These are phyloP conservation scores for Trypanosoma mega DNA, from an alignment of 208 protist species.

Conservation along the genomic window DNA sequence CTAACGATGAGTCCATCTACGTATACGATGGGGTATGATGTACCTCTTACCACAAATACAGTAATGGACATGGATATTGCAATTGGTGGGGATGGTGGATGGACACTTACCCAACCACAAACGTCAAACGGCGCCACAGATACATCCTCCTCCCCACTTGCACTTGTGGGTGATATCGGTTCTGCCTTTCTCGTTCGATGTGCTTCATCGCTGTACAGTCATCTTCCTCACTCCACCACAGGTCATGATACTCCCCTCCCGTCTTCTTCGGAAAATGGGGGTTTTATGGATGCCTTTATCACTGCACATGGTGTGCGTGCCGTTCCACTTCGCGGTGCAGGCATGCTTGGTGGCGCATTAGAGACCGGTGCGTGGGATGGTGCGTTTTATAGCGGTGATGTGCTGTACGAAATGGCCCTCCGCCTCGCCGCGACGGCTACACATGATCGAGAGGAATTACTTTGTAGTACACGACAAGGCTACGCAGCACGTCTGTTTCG, in stretches of 20 bases:
- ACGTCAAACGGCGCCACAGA: background rate
- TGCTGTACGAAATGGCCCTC: constrained; percentile 31
- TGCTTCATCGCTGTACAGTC: no score
- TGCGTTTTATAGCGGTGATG: constrained; percentile 21
- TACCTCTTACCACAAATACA: no score
- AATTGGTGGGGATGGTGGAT: background rate
- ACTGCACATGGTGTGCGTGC: background rate
- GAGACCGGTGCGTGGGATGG: background rate
- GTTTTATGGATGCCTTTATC: background rate
- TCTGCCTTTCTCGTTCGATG: no score
- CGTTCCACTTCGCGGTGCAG: constrained; percentile 5
- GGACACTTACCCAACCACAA: background rate
- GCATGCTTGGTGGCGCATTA: constrained; percentile 3
- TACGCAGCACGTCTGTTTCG: constrained; percentile 25
- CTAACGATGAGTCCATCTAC: no score
- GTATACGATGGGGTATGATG: no score
- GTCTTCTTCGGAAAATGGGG: background rate
- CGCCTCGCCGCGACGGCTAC: constrained; percentile 15
- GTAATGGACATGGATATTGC: no score
- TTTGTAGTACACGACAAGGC: constrained; percentile 15
- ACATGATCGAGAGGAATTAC: background rate
- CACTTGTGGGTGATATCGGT: no score
- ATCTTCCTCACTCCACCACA: no score
- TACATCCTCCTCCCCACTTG: no score
- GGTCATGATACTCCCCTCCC: background rate